These are phyloP conservation scores for Chlorella vulgaris DNA, from an alignment of 139 green algal species.

Conservation along the genomic window DNA sequence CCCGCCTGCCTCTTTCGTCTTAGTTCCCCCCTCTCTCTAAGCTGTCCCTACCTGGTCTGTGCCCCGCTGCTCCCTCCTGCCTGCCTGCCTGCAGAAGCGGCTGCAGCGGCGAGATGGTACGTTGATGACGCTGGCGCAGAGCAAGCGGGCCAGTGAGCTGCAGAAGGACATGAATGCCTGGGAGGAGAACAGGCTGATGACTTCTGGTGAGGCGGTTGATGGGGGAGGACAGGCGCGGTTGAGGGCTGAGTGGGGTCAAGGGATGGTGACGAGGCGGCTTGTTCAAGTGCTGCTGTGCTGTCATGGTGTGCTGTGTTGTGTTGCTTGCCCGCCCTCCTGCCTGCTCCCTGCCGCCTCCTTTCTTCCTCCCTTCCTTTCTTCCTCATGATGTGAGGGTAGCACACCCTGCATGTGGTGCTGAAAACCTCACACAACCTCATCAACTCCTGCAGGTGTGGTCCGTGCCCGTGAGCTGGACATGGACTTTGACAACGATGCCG, in stretches of 20 bases:
- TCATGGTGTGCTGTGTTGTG: no score
- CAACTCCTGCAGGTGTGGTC: constrained; percentile 67
- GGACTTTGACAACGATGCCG: constrained; percentile 86
- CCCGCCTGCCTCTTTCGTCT: no score
- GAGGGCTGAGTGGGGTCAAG: no score
- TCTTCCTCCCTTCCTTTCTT: no score
- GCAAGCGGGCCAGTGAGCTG: constrained; percentile 85
- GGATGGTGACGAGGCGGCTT: no score
- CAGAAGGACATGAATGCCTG: constrained; percentile 89
- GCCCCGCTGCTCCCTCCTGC: neutral
- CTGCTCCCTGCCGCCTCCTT: no score
- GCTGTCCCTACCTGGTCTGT: neutral
- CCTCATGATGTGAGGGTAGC: no score
- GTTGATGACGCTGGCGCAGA: constrained; percentile 86
- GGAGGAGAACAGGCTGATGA: constrained; percentile 95
- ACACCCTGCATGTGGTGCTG: no score
- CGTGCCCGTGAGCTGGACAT: constrained; percentile 75
- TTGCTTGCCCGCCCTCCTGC: no score
- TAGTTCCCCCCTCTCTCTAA: no score
- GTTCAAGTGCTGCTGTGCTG: neutral
- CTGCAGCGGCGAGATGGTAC: constrained; percentile 81
- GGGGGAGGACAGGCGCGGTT: neutral
- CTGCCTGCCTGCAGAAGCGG: constrained; percentile 22
- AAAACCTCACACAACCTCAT: no score
- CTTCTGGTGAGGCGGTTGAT: constrained; percentile 43